Percentiles rank a stretch among this genome's conserved stretches.
Conservation (phyloP, 805 yeast species). For the Tetrapisispora fleetii region DNA sequence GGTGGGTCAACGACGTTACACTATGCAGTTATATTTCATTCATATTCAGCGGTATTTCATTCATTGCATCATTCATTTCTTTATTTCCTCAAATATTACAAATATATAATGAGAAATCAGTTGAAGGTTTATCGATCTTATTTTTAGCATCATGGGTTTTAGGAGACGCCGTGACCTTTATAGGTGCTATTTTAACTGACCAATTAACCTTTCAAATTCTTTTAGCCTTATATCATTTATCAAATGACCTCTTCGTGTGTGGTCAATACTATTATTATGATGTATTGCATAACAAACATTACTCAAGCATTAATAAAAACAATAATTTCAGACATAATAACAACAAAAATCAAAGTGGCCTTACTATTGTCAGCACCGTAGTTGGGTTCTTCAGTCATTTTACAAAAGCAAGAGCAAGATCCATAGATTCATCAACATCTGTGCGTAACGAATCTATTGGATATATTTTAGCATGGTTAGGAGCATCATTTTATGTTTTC, state of each 20-base stretch:
- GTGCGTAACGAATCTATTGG: slow-evolving; percentile 26
- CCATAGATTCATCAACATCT: not conserved
- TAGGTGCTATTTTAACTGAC: slow-evolving; percentile 67
- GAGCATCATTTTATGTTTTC: slow-evolving; percentile 62
- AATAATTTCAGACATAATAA: not conserved
- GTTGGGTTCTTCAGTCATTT: slow-evolving; percentile 1
- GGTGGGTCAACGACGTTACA: not conserved
- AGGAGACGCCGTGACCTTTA: slow-evolving; percentile 40
- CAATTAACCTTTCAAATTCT: slow-evolving; percentile 73
- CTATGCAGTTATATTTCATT: not conserved
- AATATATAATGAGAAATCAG: slow-evolving; percentile 46
- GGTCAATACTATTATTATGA: slow-evolving; percentile 67
- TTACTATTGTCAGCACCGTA: not conserved
- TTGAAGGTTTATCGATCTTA: slow-evolving; percentile 49
- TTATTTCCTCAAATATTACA: slow-evolving; percentile 50
- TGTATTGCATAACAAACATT: slow-evolving; percentile 17
- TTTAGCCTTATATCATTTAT: slow-evolving; percentile 64
- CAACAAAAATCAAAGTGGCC: not conserved
- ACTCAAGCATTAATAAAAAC: not conserved
- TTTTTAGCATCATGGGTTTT: slow-evolving; percentile 38
- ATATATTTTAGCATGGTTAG: slow-evolving; percentile 58
- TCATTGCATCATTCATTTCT: slow-evolving; percentile 36
- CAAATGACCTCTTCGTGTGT: slow-evolving; percentile 58
- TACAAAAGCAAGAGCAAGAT: not conserved
- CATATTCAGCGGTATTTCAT: slow-evolving; percentile 15